Evolutionary conservation across 495 filamentous ascomycete species (phyloP), one percentile per base, ranked within the genome.

Genomic region (Penicillium samsonianum): DNA sequence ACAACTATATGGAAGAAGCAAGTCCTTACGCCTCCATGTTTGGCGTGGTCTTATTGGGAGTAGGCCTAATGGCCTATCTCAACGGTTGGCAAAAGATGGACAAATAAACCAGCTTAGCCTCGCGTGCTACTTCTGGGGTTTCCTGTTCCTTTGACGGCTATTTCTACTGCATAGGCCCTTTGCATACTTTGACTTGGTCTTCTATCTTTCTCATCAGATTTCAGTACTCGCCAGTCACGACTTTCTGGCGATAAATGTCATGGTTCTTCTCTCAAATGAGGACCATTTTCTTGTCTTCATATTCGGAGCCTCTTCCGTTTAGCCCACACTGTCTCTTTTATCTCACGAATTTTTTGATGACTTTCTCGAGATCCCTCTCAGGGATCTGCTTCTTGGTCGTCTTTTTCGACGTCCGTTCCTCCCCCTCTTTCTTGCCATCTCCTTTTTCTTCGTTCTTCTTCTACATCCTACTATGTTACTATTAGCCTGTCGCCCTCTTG

Each of bases 21-120:
- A 83, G 87, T 52, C 94, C 94, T 20, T 96, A 91, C 64, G 89
- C 88, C 31, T 91, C 88, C 7, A 92, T 96, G 77, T 73, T 96
- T 22, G 89, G 90, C 6, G 92, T 98, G 5, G 91, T 98, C 48
- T 72, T 96, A 45, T 71, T 97, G 60, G 94, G 94, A 16, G 87
- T 96, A 66, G 89, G 91, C 28, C 69, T 97, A 48, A 98, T 98
- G 94, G 90, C 90, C 42, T 96, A 91, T 74, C 78, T 98, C 60
- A 98, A 98, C 69, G 87, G 87, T 41, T 95, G 89, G 88, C 86
- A 90, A 71, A 84, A 84, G 65, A 74, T 82, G 59, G 85, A 87
- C 55, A 80, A 82, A 71, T 87, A 70, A 80, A 53, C 53, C 35
- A n/a, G 45, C 42, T 52, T 53, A 37, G 48, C 17, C 42, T 53